These are phyloP conservation scores for Phascolomyces articulosus DNA, from an alignment of 371 early-diverging fungal species.

Conservation along the genomic window DNA sequence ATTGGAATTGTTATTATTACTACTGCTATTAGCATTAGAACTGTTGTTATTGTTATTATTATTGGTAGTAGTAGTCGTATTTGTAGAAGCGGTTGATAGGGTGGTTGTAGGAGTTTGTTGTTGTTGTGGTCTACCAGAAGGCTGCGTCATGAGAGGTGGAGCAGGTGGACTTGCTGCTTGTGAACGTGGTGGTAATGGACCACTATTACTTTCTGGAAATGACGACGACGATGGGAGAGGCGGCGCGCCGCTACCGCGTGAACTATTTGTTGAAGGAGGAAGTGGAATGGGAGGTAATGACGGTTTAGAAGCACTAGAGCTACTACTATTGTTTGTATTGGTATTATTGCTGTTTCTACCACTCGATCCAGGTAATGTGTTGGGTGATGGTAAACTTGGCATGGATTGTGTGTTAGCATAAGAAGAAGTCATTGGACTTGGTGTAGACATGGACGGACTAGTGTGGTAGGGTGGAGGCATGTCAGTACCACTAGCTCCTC, in stretches of 20 bases:
- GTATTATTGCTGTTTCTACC: neutral
- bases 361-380: neutral
- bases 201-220: neutral
- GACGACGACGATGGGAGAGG: constrained; percentile 4
- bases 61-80: neutral
- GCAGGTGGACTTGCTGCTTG: constrained; percentile 13
- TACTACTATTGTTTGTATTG: neutral
- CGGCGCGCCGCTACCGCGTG: constrained; percentile 8
- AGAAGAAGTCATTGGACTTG: constrained; percentile 8
- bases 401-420: constrained; percentile 9
- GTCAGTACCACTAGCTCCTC: constrained; percentile 2
- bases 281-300: constrained; percentile 13
- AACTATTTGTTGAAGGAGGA: too few species aligned
- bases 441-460: constrained; percentile 13
- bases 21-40: constrained; percentile 5
- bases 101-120: constrained; percentile 1
- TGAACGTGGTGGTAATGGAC: neutral
- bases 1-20: neutral
- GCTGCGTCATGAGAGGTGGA: neutral
- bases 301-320: neutral
- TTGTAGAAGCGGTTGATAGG: neutral
- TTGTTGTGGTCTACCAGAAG: neutral
- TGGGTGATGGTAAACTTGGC: constrained; percentile 12
- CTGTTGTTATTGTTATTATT: neutral
- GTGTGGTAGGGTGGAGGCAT: constrained; percentile 2